Evolutionary conservation across 192 early-diverging fungal species (phyloP).

Genomic region (Oehlia diaphana): DNA sequence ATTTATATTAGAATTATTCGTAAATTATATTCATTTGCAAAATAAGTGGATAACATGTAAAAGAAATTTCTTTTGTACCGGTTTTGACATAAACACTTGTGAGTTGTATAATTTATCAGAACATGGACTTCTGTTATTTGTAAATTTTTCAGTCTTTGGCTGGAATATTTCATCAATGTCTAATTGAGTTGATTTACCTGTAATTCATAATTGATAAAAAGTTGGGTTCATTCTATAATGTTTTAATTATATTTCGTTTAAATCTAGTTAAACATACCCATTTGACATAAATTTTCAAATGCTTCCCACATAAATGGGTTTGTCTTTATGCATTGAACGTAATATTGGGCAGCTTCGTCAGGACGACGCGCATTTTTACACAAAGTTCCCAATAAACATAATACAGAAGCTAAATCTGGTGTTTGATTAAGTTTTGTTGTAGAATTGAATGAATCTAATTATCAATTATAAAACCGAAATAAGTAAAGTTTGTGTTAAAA

Average conservation of each 20-base stretch:
- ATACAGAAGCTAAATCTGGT: conserved; percentile 24
- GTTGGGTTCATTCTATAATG: not conserved
- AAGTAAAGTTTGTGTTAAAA: conserved; percentile 11
- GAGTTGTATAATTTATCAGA: conserved; percentile 6
- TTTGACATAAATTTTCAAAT: conserved; percentile 48
- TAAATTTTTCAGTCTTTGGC: conserved; percentile 7
- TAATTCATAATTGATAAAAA: not conserved
- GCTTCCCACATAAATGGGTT: conserved; percentile 56
- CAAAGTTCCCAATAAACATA: conserved; percentile 34
- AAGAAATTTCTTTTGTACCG: not conserved
- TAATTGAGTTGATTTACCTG: conserved; percentile 27
- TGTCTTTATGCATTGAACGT: conserved; percentile 36
- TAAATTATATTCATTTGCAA: not conserved
- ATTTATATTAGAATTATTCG: no score
- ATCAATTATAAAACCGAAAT: not conserved
- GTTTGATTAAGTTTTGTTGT: not conserved
- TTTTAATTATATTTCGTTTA: not conserved
- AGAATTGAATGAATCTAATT: not conserved
- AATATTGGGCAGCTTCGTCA: conserved; percentile 42
- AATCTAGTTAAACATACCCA: conserved; percentile 37
- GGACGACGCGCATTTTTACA: conserved; percentile 35
- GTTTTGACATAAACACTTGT: not conserved
- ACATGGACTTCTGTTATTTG: not conserved
- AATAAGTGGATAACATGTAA: not conserved
- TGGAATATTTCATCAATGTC: conserved; percentile 26